phyloP scores from a whole-genome alignment of 176 grass and related monocot genomes.

The Pontederia crassipes region DNA sequence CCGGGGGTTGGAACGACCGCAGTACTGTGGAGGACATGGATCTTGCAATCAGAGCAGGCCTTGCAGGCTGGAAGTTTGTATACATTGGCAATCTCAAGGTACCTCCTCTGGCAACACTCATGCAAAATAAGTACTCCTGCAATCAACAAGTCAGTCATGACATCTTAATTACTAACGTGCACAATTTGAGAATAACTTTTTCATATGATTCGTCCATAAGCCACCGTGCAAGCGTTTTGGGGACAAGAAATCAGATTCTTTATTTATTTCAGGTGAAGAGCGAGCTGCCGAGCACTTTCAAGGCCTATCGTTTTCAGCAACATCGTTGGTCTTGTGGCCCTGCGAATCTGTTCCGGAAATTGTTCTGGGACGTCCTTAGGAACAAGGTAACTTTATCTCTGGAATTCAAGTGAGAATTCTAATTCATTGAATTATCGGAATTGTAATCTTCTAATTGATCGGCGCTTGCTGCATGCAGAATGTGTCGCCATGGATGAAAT shows the following conservation, averaged over 20 bases:
- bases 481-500: neutral
- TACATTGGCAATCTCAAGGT: conserved; percentile 58
- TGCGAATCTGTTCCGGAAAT: conserved; percentile 57
- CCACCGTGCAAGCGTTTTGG: too few relatives aligned
- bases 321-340: conserved; percentile 91
- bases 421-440: too few relatives aligned
- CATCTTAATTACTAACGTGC: neutral
- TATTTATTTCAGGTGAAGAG: conserved; percentile 39
- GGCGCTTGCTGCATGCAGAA: conserved; percentile 2
- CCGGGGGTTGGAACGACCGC: conserved; percentile 49
- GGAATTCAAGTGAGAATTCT: too few relatives aligned
- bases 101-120: neutral
- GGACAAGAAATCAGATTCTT: too few relatives aligned
- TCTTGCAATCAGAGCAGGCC: conserved; percentile 42
- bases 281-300: conserved; percentile 57
- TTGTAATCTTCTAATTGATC: neutral
- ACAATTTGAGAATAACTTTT: neutral
- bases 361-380: conserved; percentile 40
- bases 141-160: neutral
- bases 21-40: conserved; percentile 76
- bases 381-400: conserved; percentile 33
- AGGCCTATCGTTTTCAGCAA: conserved; percentile 75
- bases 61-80: conserved; percentile 66
- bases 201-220: too few relatives aligned
- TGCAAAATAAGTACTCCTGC: neutral